Evolutionary conservation across 2,329 filamentous ascomycete genomes (phyloP).

Genomic region (Neonectria faginata): DNA sequence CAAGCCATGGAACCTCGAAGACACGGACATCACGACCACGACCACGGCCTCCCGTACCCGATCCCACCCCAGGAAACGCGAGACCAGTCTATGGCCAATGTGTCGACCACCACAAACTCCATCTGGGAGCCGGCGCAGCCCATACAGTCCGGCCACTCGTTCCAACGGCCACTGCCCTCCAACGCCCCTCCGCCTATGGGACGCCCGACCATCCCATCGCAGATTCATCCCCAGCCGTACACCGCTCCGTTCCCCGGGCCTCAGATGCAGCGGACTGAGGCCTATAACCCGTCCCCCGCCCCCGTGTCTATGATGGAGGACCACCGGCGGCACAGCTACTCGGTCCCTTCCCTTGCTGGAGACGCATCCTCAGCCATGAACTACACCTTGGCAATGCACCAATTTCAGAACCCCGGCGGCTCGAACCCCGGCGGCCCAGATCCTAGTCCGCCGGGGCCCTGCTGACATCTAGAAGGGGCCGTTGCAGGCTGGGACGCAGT

Average conservation of each 20-base stretch:
- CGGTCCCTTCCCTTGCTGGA: slow-evolving; percentile 36
- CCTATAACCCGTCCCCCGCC: slow-evolving; percentile 35
- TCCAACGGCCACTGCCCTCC: slow-evolving; percentile 42
- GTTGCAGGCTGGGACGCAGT: slow-evolving; percentile 20
- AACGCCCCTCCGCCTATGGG: slow-evolving; percentile 34
- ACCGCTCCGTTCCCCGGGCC: slow-evolving; percentile 36
- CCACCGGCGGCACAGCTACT: slow-evolving; percentile 43
- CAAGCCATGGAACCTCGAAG: slow-evolving; percentile 53
- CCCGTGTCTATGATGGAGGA: slow-evolving; percentile 42
- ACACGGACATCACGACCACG: slow-evolving; percentile 48
- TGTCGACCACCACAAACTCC: slow-evolving; percentile 49
- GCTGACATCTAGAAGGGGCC: slow-evolving; percentile 36
- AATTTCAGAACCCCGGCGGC: slow-evolving; percentile 37
- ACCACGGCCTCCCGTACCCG: slow-evolving; percentile 43
- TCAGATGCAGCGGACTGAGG: slow-evolving; percentile 39
- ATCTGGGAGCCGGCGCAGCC: slow-evolving; percentile 50
- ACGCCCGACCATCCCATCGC: slow-evolving; percentile 39
- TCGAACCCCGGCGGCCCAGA: slow-evolving; percentile 31
- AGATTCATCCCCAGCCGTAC: slow-evolving; percentile 42
- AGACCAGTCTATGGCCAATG: slow-evolving; percentile 50
- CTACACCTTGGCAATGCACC: slow-evolving; percentile 43
- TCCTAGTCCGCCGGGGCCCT: slow-evolving; percentile 38
- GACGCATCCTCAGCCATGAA: slow-evolving; percentile 40
- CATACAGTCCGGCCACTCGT: slow-evolving; percentile 40
- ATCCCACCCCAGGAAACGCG: slow-evolving; percentile 49